Evolutionary conservation across 345 rosid genomes (phyloP).

Genomic region (Eucalyptus urophylla): DNA sequence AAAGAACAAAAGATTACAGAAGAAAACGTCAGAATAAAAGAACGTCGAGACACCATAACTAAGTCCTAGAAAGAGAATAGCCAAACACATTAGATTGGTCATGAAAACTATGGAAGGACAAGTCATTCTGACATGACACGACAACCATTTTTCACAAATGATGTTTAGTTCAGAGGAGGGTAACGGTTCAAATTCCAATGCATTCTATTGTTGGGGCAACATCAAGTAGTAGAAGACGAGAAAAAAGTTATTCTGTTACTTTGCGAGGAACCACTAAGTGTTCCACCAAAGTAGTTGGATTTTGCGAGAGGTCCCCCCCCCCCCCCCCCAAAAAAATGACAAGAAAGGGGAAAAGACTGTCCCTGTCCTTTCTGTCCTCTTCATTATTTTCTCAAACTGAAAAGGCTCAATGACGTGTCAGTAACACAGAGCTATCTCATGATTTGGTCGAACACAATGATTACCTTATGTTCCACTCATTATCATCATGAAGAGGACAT

Average conservation of each 20-base stretch:
- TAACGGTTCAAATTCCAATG: neutral
- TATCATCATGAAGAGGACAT: constrained; percentile 67
- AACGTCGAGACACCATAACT: neutral
- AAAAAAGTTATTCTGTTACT: neutral
- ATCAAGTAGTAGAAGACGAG: neutral
- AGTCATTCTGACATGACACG: neutral
- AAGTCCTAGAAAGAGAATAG: neutral
- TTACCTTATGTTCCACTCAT: constrained; percentile 96
- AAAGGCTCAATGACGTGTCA: neutral
- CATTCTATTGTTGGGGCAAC: neutral
- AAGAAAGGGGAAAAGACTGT: neutral
- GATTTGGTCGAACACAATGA: neutral
- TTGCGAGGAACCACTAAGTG: neutral
- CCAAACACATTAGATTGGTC: neutral
- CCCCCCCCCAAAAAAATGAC: neutral
- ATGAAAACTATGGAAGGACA: neutral
- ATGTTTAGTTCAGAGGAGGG: neutral
- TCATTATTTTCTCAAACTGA: neutral
- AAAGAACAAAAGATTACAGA: neutral
- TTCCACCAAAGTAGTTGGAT: neutral
- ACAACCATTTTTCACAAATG: neutral
- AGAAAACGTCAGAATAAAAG: neutral
- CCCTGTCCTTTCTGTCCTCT: neutral
- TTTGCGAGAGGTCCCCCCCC: neutral
- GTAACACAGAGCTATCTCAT: neutral